These are phyloP conservation scores for Mortierella sp. DNA, from an alignment of 371 early-diverging fungal species.

Conservation along the genomic window DNA sequence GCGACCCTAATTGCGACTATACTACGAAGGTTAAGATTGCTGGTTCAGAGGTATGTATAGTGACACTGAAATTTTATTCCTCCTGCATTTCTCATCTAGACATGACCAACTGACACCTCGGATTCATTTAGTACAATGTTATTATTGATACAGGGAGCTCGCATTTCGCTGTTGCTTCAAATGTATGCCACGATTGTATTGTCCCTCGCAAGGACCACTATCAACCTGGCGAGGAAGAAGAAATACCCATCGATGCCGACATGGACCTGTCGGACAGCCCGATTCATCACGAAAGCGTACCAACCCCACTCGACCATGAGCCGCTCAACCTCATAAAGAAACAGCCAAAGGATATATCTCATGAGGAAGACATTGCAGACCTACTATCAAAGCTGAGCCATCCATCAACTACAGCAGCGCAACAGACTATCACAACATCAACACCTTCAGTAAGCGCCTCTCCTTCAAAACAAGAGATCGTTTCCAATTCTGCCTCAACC, in stretches of 20 bases:
- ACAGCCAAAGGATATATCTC: neutral
- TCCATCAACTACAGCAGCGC: neutral
- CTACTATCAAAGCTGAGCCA: neutral
- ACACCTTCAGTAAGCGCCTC: neutral
- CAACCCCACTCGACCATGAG: neutral
- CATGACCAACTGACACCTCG: neutral
- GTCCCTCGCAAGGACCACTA: constrained; percentile 30
- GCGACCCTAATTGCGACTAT: constrained; percentile 56
- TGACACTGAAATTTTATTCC: neutral
- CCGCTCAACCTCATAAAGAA: constrained; percentile 7
- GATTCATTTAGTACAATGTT: constrained; percentile 38
- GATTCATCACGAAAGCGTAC: neutral
- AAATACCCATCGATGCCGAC: constrained; percentile 39
- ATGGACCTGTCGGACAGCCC: neutral
- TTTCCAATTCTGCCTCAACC: no score
- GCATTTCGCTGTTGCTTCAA: constrained; percentile 45
- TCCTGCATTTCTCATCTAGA: neutral
- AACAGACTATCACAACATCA: neutral
- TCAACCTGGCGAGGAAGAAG: constrained; percentile 34
- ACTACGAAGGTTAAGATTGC: constrained; percentile 48
- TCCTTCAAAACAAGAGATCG: no score
- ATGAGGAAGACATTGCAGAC: neutral
- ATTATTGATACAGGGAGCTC: constrained; percentile 55
- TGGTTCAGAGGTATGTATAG: constrained; percentile 37
- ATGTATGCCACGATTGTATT: constrained; percentile 35